These are phyloP conservation scores for Penicillium antarcticum DNA, from an alignment of 495 filamentous ascomycete genomes.

Conservation along the genomic window DNA sequence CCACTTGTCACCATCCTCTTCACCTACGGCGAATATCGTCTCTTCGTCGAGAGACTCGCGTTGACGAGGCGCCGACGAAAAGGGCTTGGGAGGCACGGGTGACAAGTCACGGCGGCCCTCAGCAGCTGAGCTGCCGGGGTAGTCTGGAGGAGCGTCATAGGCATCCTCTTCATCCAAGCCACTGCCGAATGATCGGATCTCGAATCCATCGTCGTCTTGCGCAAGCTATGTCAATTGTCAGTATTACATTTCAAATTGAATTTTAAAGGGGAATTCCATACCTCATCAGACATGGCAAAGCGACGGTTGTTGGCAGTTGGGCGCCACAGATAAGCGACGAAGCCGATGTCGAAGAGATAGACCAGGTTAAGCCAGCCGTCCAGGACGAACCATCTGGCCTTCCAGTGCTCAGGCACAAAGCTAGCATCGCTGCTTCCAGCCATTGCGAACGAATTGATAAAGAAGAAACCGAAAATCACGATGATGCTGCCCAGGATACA, in stretches of 20 bases:
- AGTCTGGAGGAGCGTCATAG: slow-evolving; percentile 39
- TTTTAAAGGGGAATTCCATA: slow-evolving; percentile 24
- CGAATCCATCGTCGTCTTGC: slow-evolving; percentile 97
- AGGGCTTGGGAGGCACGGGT: slow-evolving; percentile 51
- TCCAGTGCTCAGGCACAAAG: slow-evolving; percentile 95
- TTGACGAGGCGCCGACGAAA: slow-evolving; percentile 38
- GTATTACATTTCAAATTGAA: slow-evolving; percentile 1
- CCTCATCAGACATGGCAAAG: slow-evolving; percentile 98
- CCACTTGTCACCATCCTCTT: slow-evolving; percentile 71
- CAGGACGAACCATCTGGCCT: slow-evolving; percentile 93
- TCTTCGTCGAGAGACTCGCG: slow-evolving; percentile 83
- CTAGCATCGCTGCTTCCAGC: slow-evolving; percentile 76
- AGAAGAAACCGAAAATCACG: slow-evolving; percentile 96
- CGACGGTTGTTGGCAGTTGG: slow-evolving; percentile 95
- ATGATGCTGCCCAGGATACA: slow-evolving; percentile 88
- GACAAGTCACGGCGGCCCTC: slow-evolving; percentile 41
- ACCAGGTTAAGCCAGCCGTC: slow-evolving; percentile 98
- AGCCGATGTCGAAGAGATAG: slow-evolving; percentile 86
- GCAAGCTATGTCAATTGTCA: slow-evolving; percentile 60
- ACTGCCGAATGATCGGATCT: slow-evolving; percentile 89
- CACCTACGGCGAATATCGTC: slow-evolving; percentile 91
- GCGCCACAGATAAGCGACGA: slow-evolving; percentile 95
- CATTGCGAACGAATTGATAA: slow-evolving; percentile 91
- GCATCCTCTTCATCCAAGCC: slow-evolving; percentile 67
- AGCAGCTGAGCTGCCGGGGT: slow-evolving; percentile 23